These are phyloP conservation scores for Mortierella antarctica DNA, from an alignment of 192 early-diverging fungal species.

Conservation along the genomic window DNA sequence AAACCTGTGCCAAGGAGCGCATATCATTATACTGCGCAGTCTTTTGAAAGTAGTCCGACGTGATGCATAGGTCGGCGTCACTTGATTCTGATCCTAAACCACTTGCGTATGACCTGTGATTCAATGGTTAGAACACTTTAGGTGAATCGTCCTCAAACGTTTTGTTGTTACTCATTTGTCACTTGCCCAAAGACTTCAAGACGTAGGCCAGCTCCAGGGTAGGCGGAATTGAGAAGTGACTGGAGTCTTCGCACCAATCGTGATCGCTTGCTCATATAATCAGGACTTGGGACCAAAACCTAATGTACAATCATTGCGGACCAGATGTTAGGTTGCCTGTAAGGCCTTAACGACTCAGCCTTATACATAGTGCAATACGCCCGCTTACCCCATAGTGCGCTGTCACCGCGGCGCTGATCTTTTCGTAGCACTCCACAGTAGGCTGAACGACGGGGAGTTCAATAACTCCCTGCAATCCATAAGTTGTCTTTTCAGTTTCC, in stretches of 20 bases:
- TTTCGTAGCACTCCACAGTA: not conserved
- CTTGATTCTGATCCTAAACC: conserved; percentile 44
- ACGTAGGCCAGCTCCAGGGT: conserved; percentile 2
- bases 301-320: not conserved
- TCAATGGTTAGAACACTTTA: not conserved
- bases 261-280: conserved; percentile 7
- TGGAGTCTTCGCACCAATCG: conserved; percentile 24
- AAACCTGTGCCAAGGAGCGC: conserved; percentile 10
- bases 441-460: conserved; percentile 13
- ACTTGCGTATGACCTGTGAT: conserved; percentile 31
- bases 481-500: not conserved
- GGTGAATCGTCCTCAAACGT: not conserved
- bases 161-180: not conserved
- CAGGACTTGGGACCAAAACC: conserved; percentile 10
- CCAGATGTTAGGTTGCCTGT: not conserved
- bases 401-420: conserved; percentile 10
- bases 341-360: not conserved
- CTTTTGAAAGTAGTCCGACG: conserved; percentile 12
- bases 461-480: conserved; percentile 24
- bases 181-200: conserved; percentile 43
- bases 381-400: conserved; percentile 15
- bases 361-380: not conserved
- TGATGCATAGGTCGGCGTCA: conserved; percentile 47
- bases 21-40: conserved; percentile 23
- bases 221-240: conserved; percentile 11